A percentile compares a stretch with the other conserved stretches of the same genome.
Conservation (phyloP, 495 filamentous ascomycete species). For the Hypoxylon crocopeplum region DNA sequence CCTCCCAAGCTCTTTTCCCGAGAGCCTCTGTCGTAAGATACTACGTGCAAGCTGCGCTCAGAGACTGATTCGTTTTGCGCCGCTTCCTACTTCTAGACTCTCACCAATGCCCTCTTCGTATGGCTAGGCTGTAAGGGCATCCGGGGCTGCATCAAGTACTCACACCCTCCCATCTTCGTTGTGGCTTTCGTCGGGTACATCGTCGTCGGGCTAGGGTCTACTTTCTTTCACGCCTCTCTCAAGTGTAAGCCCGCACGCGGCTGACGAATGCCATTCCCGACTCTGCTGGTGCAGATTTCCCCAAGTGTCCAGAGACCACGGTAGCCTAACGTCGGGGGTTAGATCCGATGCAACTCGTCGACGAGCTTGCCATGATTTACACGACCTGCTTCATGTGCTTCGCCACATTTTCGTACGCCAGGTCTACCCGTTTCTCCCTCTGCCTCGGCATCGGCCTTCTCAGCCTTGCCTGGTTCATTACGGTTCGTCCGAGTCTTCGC, state of each 20-base stretch:
- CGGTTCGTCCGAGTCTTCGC: conserved; percentile 48
- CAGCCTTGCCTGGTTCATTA: conserved; percentile 77
- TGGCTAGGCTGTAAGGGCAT: conserved; percentile 76
- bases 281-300: conserved; percentile 2
- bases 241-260: conserved; percentile 65
- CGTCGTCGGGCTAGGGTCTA: conserved; percentile 80
- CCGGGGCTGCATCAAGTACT: conserved; percentile 69
- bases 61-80: conserved; percentile 67
- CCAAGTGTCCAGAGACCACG: conserved; percentile 12
- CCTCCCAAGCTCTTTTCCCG: background rate
- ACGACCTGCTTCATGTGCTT: conserved; percentile 92
- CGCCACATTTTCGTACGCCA: conserved; percentile 80
- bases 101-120: conserved; percentile 85
- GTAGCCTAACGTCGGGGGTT: conserved; percentile 26
- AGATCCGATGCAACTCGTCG: conserved; percentile 98
- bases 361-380: conserved; percentile 98
- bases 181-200: conserved; percentile 77
- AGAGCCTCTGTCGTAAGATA: too few species aligned
- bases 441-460: conserved; percentile 67
- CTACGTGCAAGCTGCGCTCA: background rate
- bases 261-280: conserved; percentile 16
- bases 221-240: conserved; percentile 81
- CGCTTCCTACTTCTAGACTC: conserved; percentile 68
- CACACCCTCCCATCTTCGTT: conserved; percentile 75
- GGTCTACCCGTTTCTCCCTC: conserved; percentile 59